These are phyloP conservation scores for Tubosaeta sp. DNA, from an alignment of 768 basidiomycete species.

Conservation along the genomic window DNA sequence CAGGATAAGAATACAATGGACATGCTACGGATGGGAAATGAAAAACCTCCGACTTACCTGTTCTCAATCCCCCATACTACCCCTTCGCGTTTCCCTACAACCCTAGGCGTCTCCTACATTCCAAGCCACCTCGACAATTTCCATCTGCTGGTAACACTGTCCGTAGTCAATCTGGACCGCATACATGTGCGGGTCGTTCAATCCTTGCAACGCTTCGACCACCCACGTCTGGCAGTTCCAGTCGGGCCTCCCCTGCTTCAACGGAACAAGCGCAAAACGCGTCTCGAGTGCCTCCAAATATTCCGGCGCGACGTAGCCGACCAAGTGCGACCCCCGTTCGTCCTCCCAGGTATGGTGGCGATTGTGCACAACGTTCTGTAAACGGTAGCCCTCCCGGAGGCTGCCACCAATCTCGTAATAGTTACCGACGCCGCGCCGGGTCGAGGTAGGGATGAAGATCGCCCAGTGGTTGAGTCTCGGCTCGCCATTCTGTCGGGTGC, in stretches of 20 bases:
- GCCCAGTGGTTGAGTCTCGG: slow-evolving; percentile 13
- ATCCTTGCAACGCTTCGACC: slow-evolving; percentile 13
- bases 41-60: too few relatives aligned
- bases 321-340: slow-evolving; percentile 11
- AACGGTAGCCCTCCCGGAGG: slow-evolving; percentile 9
- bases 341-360: slow-evolving; percentile 15
- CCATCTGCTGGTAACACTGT: slow-evolving; percentile 13
- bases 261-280: slow-evolving; percentile 9
- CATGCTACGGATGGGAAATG: too few relatives aligned
- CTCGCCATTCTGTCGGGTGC: background rate
- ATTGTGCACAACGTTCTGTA: slow-evolving; percentile 12
- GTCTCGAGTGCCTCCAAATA: slow-evolving; percentile 2
- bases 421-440: slow-evolving; percentile 16
- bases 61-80: too few relatives aligned
- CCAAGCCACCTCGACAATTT: slow-evolving; percentile 14
- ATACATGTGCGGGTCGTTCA: slow-evolving; percentile 10
- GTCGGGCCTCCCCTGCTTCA: slow-evolving; percentile 7
- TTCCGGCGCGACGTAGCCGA: slow-evolving; percentile 7
- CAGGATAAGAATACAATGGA: too few relatives aligned
- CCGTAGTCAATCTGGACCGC: slow-evolving; percentile 14
- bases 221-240: slow-evolving; percentile 24
- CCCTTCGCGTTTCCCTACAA: background rate
- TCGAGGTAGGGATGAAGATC: slow-evolving; percentile 22
- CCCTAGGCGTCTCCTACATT: slow-evolving; percentile 13
- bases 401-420: slow-evolving; percentile 15